Evolutionary conservation across 2,329 filamentous ascomycete genomes (phyloP).

Genomic region (Hypoxylon sp.): DNA sequence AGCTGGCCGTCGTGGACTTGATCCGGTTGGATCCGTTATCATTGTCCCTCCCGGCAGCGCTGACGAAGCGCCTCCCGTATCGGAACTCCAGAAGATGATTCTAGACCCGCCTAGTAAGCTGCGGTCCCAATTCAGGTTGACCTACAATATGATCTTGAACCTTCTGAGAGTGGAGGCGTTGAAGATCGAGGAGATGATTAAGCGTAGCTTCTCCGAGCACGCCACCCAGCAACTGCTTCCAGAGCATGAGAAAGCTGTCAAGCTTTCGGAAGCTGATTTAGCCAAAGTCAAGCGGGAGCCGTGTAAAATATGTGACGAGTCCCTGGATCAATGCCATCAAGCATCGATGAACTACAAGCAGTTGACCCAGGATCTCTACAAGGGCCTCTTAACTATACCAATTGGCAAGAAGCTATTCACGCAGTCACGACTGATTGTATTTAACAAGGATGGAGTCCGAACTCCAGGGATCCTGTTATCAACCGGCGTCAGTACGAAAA

Average conservation of each 20-base stretch:
- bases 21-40: slow-evolving; percentile 93
- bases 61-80: slow-evolving; percentile 90
- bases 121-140: slow-evolving; percentile 94
- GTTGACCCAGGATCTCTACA: slow-evolving; percentile 85
- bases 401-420: slow-evolving; percentile 85
- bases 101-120: slow-evolving; percentile 95
- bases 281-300: slow-evolving; percentile 89
- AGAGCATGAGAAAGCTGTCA: slow-evolving; percentile 95
- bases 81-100: slow-evolving; percentile 91
- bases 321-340: slow-evolving; percentile 85
- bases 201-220: slow-evolving; percentile 98
- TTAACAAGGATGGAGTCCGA: slow-evolving; percentile 85
- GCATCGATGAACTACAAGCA: slow-evolving; percentile 84
- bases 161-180: slow-evolving; percentile 93
- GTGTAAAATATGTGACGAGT: slow-evolving; percentile 84
- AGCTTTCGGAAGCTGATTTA: slow-evolving; percentile 90
- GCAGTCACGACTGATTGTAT: slow-evolving; percentile 83
- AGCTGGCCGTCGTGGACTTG: slow-evolving; percentile 91
- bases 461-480: slow-evolving; percentile 84
- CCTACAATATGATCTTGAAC: slow-evolving; percentile 99
- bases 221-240: slow-evolving; percentile 94
- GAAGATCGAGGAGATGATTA: slow-evolving; percentile 99
- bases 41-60: slow-evolving; percentile 85
- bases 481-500: slow-evolving; percentile 78
- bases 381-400: slow-evolving; percentile 82